A percentile compares a stretch with the other conserved stretches of the same genome.
Evolutionary conservation across 495 filamentous ascomycete species (phyloP).

Genomic region (Cercophora sp.): DNA sequence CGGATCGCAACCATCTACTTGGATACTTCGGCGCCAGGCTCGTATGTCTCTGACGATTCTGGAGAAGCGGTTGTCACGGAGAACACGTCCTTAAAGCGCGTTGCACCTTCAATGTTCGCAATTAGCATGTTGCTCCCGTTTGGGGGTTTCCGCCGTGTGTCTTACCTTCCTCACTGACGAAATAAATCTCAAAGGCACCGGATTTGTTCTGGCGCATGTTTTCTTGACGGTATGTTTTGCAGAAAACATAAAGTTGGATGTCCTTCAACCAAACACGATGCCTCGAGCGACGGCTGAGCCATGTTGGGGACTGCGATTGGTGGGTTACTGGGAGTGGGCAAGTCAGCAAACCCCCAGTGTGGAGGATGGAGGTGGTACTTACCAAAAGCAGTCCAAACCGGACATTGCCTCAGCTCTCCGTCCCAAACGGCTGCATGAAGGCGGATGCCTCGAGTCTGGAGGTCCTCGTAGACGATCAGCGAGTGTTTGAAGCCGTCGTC

Average conservation of each 20-base stretch:
- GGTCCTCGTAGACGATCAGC: conserved; percentile 68
- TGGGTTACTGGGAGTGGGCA: conserved; percentile 48
- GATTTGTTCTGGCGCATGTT: conserved; percentile 41
- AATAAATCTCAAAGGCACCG: conserved; percentile 43
- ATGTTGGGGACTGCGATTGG: conserved; percentile 50
- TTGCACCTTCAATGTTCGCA: too few species aligned
- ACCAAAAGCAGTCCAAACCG: conserved; percentile 75
- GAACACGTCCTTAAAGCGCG: conserved; percentile 40
- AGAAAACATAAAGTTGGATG: conserved; percentile 60
- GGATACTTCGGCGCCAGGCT: neutral
- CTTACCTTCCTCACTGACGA: conserved; percentile 39
- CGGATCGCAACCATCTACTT: too few species aligned
- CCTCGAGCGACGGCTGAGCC: conserved; percentile 50
- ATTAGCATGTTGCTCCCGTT: too few species aligned
- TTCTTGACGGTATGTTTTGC: conserved; percentile 51
- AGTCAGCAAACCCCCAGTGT: neutral
- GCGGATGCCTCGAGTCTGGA: conserved; percentile 55
- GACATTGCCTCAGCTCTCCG: conserved; percentile 48
- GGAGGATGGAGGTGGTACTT: conserved; percentile 10
- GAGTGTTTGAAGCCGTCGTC: conserved; percentile 69
- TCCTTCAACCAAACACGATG: conserved; percentile 58
- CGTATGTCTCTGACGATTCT: conserved; percentile 28
- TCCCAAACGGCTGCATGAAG: conserved; percentile 50
- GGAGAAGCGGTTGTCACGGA: conserved; percentile 17
- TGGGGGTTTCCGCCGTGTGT: neutral